Evolutionary conservation across 306 rosid species (phyloP), one percentile per base, ranked within the genome.

Genomic region (Geum urbanum): DNA sequence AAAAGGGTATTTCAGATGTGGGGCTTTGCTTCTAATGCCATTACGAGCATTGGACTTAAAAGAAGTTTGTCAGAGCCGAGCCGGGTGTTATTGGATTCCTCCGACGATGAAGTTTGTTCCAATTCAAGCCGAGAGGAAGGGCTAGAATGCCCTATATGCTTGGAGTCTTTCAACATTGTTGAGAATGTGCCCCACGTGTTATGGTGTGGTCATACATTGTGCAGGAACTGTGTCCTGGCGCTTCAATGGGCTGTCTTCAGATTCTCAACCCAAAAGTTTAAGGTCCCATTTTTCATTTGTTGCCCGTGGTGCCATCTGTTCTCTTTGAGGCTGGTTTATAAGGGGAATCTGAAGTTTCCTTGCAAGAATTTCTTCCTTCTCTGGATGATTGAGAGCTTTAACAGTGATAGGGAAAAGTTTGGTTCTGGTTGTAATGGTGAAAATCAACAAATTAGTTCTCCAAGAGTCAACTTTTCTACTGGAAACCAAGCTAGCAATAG

Each of bases 351-450:
- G 50, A 88, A 82, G 79, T 92, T 77, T 73, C 97, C 98, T 56
- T 55, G 87, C 78, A 92, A 92, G 81, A 92, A 90, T 71, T 92
- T 76, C 81, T 86, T 92, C 78, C 96, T 92, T 67, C 89, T 88
- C 22, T 92, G 97, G 98, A 90, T 90, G 98, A 85, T 92, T 61
- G 98, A 92, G 82, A 88, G 98, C 73, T 75, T 83, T 74, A 92
- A 92, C 74, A 96, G 89, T 22, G 91, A 92, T 69, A 84, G 91
- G 75, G 76, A 66, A 8, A 90, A 88, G 76, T 63, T 58, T 39
- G 78, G 55, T 61, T 48, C 83, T 54, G 79, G 88, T 19, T 67
- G 69, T 39, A 32, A 71, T 70, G 78, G 79, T 22, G 91, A 85
- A 72, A 84, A 67, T 78, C 96, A 84, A 73, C 82, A 84, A 49